Percentiles rank a stretch among this genome's conserved stretches.
These are phyloP conservation scores for Strigomonas galati DNA, from an alignment of 208 protist species.

Conservation along the genomic window DNA sequence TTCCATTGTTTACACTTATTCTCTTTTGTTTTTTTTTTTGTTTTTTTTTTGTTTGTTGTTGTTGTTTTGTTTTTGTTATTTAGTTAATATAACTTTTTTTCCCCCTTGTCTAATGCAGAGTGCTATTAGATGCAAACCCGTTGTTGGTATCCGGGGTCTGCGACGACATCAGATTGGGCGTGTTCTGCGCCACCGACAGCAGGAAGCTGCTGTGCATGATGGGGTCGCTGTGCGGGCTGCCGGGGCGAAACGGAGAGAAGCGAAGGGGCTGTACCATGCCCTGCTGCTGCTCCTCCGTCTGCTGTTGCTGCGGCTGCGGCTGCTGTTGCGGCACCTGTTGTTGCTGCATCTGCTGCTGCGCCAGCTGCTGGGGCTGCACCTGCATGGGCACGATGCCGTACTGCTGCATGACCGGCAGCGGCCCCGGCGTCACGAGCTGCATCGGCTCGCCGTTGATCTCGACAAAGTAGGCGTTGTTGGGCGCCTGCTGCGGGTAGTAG, in stretches of 20 bases:
- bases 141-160: constrained; percentile 17
- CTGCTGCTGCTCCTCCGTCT: constrained; percentile 5
- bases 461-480: constrained; percentile 16
- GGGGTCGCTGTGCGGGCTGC: constrained; percentile 19
- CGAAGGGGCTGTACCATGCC: constrained; percentile 19
- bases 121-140: background rate
- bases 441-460: constrained; percentile 25
- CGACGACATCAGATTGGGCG: constrained; percentile 15
- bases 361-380: background rate
- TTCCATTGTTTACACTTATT: background rate
- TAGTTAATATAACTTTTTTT: constrained; percentile 17
- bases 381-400: constrained; percentile 7
- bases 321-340: background rate
- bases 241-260: constrained; percentile 26
- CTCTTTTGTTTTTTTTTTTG: constrained; percentile 3
- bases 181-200: constrained; percentile 12
- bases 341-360: background rate
- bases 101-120: background rate
- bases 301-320: background rate
- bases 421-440: constrained; percentile 22
- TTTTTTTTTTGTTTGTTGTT: constrained; percentile 9
- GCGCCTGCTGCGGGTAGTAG: background rate
- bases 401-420: constrained; percentile 25
- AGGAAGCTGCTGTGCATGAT: constrained; percentile 29
- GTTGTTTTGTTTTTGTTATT: constrained; percentile 25